Conservation (phyloP, 2,329 filamentous ascomycete species). For the Xylariales sp. region DNA sequence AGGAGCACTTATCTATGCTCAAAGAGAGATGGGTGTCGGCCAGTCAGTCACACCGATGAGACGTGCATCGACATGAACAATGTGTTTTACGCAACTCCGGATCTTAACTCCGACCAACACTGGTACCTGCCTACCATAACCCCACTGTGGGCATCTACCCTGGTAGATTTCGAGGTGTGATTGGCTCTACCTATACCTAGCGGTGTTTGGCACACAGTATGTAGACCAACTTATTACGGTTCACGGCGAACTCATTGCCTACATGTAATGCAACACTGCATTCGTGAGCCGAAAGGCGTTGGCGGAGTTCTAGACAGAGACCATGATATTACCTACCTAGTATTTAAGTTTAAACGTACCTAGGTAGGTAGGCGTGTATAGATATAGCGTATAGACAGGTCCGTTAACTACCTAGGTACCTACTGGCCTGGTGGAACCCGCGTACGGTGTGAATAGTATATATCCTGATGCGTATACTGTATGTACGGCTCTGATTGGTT, state of each 20-base stretch:
- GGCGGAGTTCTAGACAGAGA: no score
- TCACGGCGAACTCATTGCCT: no score
- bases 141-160: no score
- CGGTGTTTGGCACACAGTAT: no score
- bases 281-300: no score
- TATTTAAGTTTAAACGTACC: background rate
- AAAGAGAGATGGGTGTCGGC: constrained; percentile 1
- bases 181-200: background rate
- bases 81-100: constrained; percentile 22
- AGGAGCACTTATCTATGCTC: background rate
- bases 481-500: constrained; percentile 40
- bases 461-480: background rate
- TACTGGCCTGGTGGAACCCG: no score
- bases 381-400: no score
- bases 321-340: no score
- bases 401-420: no score
- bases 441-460: no score
- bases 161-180: background rate
- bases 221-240: no score
- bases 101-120: constrained; percentile 21
- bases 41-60: constrained; percentile 32
- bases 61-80: background rate
- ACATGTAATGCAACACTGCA: no score
- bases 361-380: background rate
- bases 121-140: background rate